Conservation (phyloP, 495 filamentous ascomycete genomes). For the Trichoderma gamsii region DNA sequence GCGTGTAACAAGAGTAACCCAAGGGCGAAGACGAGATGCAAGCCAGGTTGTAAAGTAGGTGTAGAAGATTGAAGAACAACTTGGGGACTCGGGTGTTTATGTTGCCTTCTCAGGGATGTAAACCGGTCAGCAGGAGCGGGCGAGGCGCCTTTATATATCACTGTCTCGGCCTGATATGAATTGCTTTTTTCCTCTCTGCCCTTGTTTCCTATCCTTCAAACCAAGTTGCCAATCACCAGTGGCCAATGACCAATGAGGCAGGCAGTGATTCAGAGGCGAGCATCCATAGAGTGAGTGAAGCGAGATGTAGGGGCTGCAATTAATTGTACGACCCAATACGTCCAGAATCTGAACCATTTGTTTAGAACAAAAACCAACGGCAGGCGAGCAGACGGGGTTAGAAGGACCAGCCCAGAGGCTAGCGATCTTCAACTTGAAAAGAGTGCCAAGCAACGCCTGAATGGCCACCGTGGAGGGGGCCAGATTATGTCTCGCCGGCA, state of each 20-base stretch:
- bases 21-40: neutral
- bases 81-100: neutral
- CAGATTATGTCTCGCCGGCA: conserved; percentile 9
- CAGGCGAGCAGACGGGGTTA: conserved; percentile 6
- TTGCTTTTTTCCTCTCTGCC: neutral
- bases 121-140: conserved; percentile 3
- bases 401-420: neutral
- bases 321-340: conserved; percentile 12
- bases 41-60: neutral
- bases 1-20: too few species aligned
- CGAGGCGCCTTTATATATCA: conserved; percentile 5
- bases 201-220: neutral
- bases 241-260: neutral
- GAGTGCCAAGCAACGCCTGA: conserved; percentile 9
- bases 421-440: conserved; percentile 1
- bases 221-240: neutral
- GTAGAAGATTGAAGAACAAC: neutral
- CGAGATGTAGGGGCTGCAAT: conserved; percentile 1
- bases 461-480: neutral
- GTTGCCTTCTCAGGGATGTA: neutral
- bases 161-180: conserved; percentile 7
- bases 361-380: conserved; percentile 5
- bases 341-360: conserved; percentile 14
- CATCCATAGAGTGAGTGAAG: neutral
- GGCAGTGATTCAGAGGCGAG: conserved; percentile 11